phyloP scores from a whole-genome alignment of 495 filamentous ascomycete genomes.

The Achaetomiella virescens region DNA sequence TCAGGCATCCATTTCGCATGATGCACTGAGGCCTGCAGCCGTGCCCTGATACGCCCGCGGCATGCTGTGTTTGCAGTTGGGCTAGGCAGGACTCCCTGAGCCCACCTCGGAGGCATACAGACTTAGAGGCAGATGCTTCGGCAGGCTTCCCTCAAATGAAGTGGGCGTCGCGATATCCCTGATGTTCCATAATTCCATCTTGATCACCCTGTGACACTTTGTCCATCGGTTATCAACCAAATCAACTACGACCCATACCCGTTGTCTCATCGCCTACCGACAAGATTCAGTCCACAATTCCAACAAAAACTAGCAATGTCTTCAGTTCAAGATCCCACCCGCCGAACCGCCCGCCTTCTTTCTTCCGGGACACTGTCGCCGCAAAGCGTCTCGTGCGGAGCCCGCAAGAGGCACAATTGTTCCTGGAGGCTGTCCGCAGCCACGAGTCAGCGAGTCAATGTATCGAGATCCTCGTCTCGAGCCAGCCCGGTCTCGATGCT shows the following conservation, averaged over 20 bases:
- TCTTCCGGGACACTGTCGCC: constrained; percentile 26
- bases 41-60: not conserved
- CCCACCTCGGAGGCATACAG: not conserved
- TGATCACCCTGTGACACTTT: no score
- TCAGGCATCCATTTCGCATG: constrained; percentile 5
- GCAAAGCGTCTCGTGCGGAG: constrained; percentile 23
- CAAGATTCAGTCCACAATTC: not conserved
- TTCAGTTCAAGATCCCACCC: constrained; percentile 1
- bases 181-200: no score
- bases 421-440: constrained; percentile 54
- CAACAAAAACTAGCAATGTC: not conserved
- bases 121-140: no score
- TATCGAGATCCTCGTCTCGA: constrained; percentile 51
- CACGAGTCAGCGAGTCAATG: constrained; percentile 45
- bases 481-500: constrained; percentile 39
- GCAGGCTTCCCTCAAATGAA: not conserved
- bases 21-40: constrained; percentile 10
- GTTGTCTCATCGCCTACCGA: no score
- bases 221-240: no score
- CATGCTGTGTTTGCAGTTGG: not conserved
- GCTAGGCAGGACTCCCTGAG: not conserved
- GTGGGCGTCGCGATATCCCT: no score
- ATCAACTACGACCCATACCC: no score
- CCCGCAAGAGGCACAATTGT: constrained; percentile 43
- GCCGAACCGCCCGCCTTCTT: constrained; percentile 21